These are phyloP conservation scores for Allium cepa DNA, from an alignment of 106 monocot genomes.

Conservation along the genomic window DNA sequence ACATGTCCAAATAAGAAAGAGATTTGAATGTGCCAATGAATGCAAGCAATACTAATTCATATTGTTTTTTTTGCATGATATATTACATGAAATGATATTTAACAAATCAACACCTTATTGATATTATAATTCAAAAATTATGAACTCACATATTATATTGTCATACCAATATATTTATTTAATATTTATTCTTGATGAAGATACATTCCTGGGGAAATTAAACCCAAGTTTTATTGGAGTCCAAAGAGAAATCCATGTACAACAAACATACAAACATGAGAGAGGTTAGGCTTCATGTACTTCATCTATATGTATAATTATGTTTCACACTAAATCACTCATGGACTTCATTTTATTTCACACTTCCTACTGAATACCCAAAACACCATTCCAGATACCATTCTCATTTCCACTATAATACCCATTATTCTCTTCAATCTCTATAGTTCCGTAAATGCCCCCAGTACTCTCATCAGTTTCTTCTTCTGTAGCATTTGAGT, in stretches of 20 bases:
- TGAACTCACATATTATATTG: too few relatives aligned
- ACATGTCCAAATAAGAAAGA: slow-evolving; percentile 43
- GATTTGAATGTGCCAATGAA: neutral
- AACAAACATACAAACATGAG: neutral
- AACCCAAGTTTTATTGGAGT: neutral
- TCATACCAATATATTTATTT: too few relatives aligned
- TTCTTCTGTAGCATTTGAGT: neutral
- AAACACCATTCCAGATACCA: slow-evolving; percentile 5
- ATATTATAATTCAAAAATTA: too few relatives aligned
- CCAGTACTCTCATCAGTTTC: slow-evolving; percentile 3
- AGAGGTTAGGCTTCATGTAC: neutral
- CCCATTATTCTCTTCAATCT: neutral
- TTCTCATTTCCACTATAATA: slow-evolving; percentile 1
- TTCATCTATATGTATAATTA: neutral
- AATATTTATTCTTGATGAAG: too few relatives aligned
- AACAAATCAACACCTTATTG: neutral
- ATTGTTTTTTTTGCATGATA: neutral
- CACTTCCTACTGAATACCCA: neutral
- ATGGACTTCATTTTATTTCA: neutral
- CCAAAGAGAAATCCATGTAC: slow-evolving; percentile 4
- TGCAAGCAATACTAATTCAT: neutral
- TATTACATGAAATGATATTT: neutral
- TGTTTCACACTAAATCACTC: neutral
- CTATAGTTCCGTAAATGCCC: neutral
- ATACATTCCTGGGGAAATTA: too few relatives aligned